Base-by-base conservation (phyloP, 129 eudicot species). In the Artemisia argyi region DNA sequence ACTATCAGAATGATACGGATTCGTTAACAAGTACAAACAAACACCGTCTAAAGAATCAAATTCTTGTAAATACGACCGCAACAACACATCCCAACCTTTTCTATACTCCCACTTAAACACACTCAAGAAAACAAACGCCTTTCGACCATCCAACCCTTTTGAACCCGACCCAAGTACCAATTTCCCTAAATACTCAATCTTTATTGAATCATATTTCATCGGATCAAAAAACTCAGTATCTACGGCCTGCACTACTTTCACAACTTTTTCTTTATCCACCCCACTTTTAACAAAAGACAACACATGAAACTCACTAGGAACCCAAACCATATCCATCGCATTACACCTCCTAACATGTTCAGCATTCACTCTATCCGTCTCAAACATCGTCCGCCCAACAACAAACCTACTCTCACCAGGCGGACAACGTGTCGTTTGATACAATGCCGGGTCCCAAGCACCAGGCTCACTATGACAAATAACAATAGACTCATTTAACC, bases 391-490 rank as follows among this genome's bases (percentile, higher is more conserved):
- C 76, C 96, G 84, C 5, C 97, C 97, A 50, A 91, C 69, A 16
- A 85, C 88, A 76, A 63, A 79, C 88, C 73, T 86, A 63, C 68
- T 86, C 17, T 78, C 62, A 0, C 42, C 16, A 1, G 90, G 88
- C 0, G 97, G 96, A 50, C 97, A 91, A 0, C 84, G 93, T 3
- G 78, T 79, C 0, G 97, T 91, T 65, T 91, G 73, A 78, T 84
- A 91, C 73, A 91, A 79, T 1, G 96, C 87, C 35, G 97, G 97
- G 32, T 78, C 51, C 97, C 97, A 91, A 76, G 97, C 97, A 67
- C 97, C 97, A 16, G 97, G 96, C 76, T 91, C 97, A 73, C 97
- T 91, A 72, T 91, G 97, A 81, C 97, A 91, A 10, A 91, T 71
- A 7, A 81, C 92, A 69, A 88, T 55, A 1, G 90, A 76, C 69